Percentiles rank a stretch among this genome's conserved stretches.
phyloP scores from a whole-genome alignment of 2,329 filamentous ascomycete species.

The Pleochaeta shiraiana region DNA sequence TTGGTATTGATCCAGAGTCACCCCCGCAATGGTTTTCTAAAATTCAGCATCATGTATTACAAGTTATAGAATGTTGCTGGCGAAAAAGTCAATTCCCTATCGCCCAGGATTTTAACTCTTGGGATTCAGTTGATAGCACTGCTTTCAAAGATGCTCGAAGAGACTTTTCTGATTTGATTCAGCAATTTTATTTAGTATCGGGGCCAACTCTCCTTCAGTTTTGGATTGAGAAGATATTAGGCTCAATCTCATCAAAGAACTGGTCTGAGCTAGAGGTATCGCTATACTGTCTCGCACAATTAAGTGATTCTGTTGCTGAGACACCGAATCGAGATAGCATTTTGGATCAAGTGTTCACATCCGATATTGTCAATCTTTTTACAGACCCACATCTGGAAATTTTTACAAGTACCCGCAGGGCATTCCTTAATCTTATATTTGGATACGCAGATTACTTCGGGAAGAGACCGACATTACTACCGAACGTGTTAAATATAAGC shows the following conservation, averaged over 20 bases:
- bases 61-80: constrained; percentile 44
- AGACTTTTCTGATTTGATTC: constrained; percentile 58
- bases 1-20: constrained; percentile 21
- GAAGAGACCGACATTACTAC: constrained; percentile 41
- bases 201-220: constrained; percentile 32
- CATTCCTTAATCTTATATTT: constrained; percentile 47
- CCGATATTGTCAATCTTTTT: constrained; percentile 33
- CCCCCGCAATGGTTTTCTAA: constrained; percentile 31
- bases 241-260: constrained; percentile 25
- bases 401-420: constrained; percentile 40
- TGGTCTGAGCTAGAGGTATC: constrained; percentile 40
- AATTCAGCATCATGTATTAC: constrained; percentile 36
- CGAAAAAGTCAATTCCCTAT: constrained; percentile 42
- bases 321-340: constrained; percentile 33
- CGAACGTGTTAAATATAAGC: constrained; percentile 49
- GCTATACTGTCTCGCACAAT: constrained; percentile 39
- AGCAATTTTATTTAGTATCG: constrained; percentile 43
- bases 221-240: constrained; percentile 33
- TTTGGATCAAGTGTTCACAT: constrained; percentile 38
- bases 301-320: constrained; percentile 43
- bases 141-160: constrained; percentile 52
- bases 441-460: constrained; percentile 60
- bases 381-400: constrained; percentile 28
- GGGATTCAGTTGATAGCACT: constrained; percentile 47
- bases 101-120: constrained; percentile 31